Base-by-base conservation (phyloP, 1,139 yeast species). In the Diutina catenulata region DNA sequence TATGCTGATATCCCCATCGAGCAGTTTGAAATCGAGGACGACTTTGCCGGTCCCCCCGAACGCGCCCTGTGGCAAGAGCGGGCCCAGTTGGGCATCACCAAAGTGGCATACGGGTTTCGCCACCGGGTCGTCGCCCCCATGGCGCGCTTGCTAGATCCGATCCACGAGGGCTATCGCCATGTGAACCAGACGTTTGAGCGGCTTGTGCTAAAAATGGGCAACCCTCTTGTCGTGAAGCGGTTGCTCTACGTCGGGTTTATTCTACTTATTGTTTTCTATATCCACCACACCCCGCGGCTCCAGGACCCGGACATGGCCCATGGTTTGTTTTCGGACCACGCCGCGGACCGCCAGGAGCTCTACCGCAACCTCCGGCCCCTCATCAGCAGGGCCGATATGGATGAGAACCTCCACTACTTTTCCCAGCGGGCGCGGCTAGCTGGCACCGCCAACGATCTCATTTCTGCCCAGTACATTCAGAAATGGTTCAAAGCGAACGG, bases 351-450 rank as follows among this genome's bases (percentile, higher is more conserved):
- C n/a, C n/a, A n/a, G n/a, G n/a, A n/a, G n/a, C n/a, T n/a, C n/a
- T n/a, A n/a, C n/a, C n/a, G n/a, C n/a, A n/a, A n/a, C n/a, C n/a
- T n/a, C n/a, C n/a, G n/a, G n/a, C n/a, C n/a, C n/a, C n/a, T 68
- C 29, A 67, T 86, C 21, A 78, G 76, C 47, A 55, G 67, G 5
- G 68, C 70, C n/a, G 54, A 68, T 28, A 67, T 91, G 60, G 77
- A 77, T 49, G 81, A 76, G 41, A 76, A 80, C 42, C 55, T 83
- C 45, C 83, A 84, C 49, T 87, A 86, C 51, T 54, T 91, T 28
- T 75, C 91, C 13, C 74, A 86, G 2, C 74, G 87, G 75, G 87
- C 95, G 1, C 97, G 87, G 53, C 58, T 78, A 44, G 77, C 95
- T 0, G 97, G 97, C 2, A 79, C 96, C 2, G 73, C 74, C 15